Conservation (phyloP, 768 basidiomycete species). For the Exsudoporus frostii region DNA sequence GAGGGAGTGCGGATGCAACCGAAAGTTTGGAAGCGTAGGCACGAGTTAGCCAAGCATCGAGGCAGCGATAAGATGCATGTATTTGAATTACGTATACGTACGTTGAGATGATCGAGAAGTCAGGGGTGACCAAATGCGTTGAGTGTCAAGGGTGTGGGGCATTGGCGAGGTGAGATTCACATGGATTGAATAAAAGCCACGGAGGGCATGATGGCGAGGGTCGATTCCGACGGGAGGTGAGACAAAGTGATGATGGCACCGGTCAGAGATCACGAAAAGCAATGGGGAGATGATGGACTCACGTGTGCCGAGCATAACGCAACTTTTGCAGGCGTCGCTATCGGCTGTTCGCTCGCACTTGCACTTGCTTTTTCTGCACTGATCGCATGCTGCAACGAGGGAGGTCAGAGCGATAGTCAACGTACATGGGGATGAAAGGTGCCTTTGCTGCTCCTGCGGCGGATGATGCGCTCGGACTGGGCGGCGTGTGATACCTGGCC, state of each 20-base stretch:
- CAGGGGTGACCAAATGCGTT: slow-evolving; percentile 3
- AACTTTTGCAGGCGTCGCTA: slow-evolving; percentile 71
- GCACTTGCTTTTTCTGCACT: slow-evolving; percentile 87
- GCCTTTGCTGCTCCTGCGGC: slow-evolving; percentile 79
- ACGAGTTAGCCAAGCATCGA: not conserved
- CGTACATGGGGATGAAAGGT: slow-evolving; percentile 11
- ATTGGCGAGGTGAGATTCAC: not conserved
- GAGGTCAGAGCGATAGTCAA: not conserved
- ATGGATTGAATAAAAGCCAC: slow-evolving; percentile 2
- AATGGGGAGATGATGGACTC: slow-evolving; percentile 23
- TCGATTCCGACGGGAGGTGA: slow-evolving; percentile 6
- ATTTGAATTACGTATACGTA: slow-evolving; percentile 14
- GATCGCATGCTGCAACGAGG: slow-evolving; percentile 65
- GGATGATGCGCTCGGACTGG: slow-evolving; percentile 48
- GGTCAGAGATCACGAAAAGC: slow-evolving; percentile 9
- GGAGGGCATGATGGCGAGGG: not conserved
- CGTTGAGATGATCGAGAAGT: slow-evolving; percentile 6
- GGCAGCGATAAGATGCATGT: slow-evolving; percentile 6
- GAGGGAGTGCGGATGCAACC: slow-evolving; percentile 9
- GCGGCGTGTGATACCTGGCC: slow-evolving; percentile 18
- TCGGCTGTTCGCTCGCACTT: slow-evolving; percentile 72
- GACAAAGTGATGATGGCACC: not conserved
- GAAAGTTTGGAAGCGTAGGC: not conserved
- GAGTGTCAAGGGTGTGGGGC: not conserved
- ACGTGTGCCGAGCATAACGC: slow-evolving; percentile 71